Base-by-base conservation (phyloP, 805 yeast species). In the Cyberlindnera misumaiensis region DNA sequence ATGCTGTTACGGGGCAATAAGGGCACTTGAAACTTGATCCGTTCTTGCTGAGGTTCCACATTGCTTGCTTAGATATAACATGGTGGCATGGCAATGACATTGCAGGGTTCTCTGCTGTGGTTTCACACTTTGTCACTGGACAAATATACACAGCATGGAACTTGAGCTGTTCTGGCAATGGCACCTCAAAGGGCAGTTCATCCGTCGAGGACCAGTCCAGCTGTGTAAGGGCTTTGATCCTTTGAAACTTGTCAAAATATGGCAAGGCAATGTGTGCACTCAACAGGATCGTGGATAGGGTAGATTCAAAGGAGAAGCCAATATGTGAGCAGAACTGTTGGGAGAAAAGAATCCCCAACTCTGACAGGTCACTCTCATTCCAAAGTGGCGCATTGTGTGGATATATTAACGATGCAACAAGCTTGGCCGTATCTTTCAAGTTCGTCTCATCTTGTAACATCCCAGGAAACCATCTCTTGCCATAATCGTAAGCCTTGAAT, bases 131-230 rank as follows among this genome's bases (percentile, higher is more conserved):
- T 12, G 77, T 65, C 1, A 80, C 83, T 0, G 88, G 88, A 51
- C 88, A 80, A 4, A 80, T 80, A 51, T 79, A 80, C 2, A 80
- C 67, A 2, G 85, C 75, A 52, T 80, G 87, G 55, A 70, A 78
- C 39, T 70, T 72, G 35, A 77, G 55, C 17, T 59, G 58, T 0
- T 58, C 55, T 1, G 88, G 87, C 15, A 80, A 57, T 24, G 65
- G 65, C 15, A 77, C 70, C 45, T 75, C 83, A 37, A 78, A 77
- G 3, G 85, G 84, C 13, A 80, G 53, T 55, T 81, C 87, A 48
- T 74, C 66, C 25, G 60, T 55, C 0, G 79, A 67, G 1, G 78
- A 67, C 83, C 83, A 77, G 37, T 69, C 73, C 3, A 75, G 56
- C 28, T 56, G 58, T 6, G 60, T 60, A 20, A 60, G 54, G 11